A percentile compares a stretch with the other conserved stretches of the same genome.
Conservation (phyloP, 176 grass and related monocot genomes). For the Ampelocalamus luodianensis region DNA sequence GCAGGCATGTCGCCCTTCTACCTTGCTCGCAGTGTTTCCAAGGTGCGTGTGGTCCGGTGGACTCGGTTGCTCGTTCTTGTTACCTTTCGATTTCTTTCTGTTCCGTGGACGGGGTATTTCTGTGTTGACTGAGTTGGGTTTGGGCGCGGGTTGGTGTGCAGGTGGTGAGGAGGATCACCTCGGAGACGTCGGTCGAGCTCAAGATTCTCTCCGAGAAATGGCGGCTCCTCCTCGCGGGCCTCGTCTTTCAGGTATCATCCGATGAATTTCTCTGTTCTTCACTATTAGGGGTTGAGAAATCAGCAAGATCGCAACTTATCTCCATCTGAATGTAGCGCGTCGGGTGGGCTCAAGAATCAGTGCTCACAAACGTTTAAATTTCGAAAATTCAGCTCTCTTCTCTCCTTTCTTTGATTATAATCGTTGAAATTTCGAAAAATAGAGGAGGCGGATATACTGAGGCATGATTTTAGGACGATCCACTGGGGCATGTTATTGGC, state of each 20-base stretch:
- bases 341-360: background rate
- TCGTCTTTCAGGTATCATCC: constrained; percentile 76
- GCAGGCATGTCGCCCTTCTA: constrained; percentile 62
- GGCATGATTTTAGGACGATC: no score
- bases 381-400: background rate
- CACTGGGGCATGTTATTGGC: no score
- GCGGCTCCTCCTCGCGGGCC: constrained; percentile 74
- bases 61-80: background rate
- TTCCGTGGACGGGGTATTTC: background rate
- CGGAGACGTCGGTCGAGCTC: constrained; percentile 72
- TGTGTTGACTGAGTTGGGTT: constrained; percentile 15
- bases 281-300: background rate
- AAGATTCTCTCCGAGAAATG: constrained; percentile 91
- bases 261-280: background rate
- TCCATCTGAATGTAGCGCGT: background rate
- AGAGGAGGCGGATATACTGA: background rate
- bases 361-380: background rate
- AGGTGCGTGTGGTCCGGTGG: constrained; percentile 41
- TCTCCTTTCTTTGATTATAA: background rate
- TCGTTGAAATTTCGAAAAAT: background rate
- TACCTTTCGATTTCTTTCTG: background rate
- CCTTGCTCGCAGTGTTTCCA: constrained; percentile 73
- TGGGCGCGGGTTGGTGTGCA: constrained; percentile 34
- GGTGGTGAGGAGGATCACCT: constrained; percentile 71
- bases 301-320: background rate